Evolutionary conservation across 2,329 filamentous ascomycete genomes (phyloP).

Genomic region (Drechslera avenae): DNA sequence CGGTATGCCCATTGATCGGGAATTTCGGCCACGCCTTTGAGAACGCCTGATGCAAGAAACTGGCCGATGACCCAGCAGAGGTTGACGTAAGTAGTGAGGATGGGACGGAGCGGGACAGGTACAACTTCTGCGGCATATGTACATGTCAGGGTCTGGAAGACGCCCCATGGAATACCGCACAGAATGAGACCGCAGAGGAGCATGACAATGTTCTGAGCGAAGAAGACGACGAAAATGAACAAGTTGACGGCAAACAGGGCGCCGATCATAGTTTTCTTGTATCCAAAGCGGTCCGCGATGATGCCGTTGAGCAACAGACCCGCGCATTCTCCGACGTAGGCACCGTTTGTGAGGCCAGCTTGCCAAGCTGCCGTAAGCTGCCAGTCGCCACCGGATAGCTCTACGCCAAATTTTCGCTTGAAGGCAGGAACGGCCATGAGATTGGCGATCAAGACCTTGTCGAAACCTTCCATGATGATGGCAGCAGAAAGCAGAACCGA

Average conservation of each 20-base stretch:
- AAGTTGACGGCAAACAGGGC: constrained; percentile 37
- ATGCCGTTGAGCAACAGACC: constrained; percentile 55
- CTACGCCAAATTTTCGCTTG: constrained; percentile 51
- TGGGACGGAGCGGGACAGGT: constrained; percentile 69
- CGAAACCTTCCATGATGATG: constrained; percentile 91
- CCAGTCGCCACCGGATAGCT: constrained; percentile 45
- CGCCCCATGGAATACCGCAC: constrained; percentile 53
- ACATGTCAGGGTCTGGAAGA: constrained; percentile 55
- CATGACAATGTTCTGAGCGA: constrained; percentile 56
- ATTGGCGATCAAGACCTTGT: constrained; percentile 79
- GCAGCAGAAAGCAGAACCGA: constrained; percentile 82
- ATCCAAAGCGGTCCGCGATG: constrained; percentile 52
- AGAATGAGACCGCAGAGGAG: constrained; percentile 64
- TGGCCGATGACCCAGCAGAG: constrained; percentile 78
- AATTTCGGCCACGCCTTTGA: constrained; percentile 68
- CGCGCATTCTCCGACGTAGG: constrained; percentile 52
- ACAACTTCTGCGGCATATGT: constrained; percentile 65
- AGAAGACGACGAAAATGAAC: constrained; percentile 47
- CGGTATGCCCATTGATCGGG: constrained; percentile 71
- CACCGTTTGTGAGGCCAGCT: constrained; percentile 54
- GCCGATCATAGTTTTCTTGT: constrained; percentile 47
- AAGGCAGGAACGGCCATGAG: constrained; percentile 63
- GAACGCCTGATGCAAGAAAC: constrained; percentile 72
- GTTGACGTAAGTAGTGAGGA: constrained; percentile 69
- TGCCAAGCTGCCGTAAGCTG: constrained; percentile 55